phyloP scores from a whole-genome alignment of 129 eudicot species.

The Gnaphalium uliginosum region DNA sequence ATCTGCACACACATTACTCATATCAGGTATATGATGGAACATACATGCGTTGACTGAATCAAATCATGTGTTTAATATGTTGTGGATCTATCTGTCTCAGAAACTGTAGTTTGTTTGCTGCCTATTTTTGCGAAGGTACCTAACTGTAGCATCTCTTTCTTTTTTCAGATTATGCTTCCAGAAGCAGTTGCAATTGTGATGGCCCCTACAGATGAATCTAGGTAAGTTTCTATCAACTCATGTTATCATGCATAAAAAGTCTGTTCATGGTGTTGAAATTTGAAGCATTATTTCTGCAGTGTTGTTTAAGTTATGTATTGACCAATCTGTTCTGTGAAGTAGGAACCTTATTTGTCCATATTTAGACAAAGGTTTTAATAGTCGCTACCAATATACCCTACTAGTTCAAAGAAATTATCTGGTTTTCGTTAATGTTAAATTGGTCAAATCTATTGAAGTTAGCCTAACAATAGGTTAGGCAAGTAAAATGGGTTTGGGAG shows the following conservation, averaged over 20 bases:
- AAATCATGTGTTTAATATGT: not conserved
- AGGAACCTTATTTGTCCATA: slow-evolving; percentile 5
- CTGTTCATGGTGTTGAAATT: not conserved
- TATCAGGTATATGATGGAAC: slow-evolving; percentile 66
- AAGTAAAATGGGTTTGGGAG: not conserved
- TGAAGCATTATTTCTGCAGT: not conserved
- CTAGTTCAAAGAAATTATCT: not conserved
- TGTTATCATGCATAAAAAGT: slow-evolving; percentile 1
- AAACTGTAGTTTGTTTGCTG: slow-evolving; percentile 1
- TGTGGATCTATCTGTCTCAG: not conserved
- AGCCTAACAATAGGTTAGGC: slow-evolving; percentile 1
- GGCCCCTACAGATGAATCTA: slow-evolving; percentile 94
- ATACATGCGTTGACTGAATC: not conserved
- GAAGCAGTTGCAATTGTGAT: slow-evolving; percentile 99
- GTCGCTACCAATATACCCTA: not conserved
- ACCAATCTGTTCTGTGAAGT: slow-evolving; percentile 4
- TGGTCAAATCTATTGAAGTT: not conserved
- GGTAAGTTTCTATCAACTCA: slow-evolving; percentile 43
- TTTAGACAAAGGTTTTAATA: not conserved
- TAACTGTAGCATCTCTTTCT: slow-evolving; percentile 26
- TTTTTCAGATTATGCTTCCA: slow-evolving; percentile 86
- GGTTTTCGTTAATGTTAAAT: not conserved
- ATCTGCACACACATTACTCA: slow-evolving; percentile 97
- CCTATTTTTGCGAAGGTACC: slow-evolving; percentile 7
- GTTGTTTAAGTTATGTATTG: not conserved